A percentile compares a stretch with the other conserved stretches of the same genome.
Conservation (phyloP, 73 alveolate species). For the Paramecium pentaurelia region DNA sequence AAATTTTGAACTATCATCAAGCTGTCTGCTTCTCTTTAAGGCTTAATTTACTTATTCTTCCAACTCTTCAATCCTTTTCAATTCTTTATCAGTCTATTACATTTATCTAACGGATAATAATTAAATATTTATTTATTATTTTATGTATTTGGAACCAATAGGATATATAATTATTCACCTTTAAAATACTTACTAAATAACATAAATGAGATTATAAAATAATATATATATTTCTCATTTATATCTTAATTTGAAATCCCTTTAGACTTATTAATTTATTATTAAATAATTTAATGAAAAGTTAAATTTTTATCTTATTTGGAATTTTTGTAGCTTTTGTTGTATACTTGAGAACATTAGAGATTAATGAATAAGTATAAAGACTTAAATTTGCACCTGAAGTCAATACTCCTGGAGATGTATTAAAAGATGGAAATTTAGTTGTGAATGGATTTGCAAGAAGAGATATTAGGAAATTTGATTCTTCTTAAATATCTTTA, state of each 20-base stretch:
- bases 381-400: background rate
- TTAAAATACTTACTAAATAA: background rate
- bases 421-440: background rate
- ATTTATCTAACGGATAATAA: slow-evolving; percentile 20
- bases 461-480: background rate
- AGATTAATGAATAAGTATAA: background rate
- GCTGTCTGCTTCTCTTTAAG: background rate
- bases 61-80: slow-evolving; percentile 15
- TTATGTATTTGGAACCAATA: background rate
- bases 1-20: background rate
- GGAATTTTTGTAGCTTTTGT: background rate
- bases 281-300: background rate
- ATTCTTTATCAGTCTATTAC: slow-evolving; percentile 6
- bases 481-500: background rate
- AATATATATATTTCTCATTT: too few species aligned
- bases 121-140: background rate
- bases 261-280: background rate
- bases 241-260: background rate
- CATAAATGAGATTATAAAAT: background rate
- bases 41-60: slow-evolving; percentile 42
- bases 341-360: background rate
- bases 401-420: background rate
- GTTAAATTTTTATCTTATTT: background rate
- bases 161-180: background rate
- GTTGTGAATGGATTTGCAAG: background rate